Evolutionary conservation across 78 protist genomes (phyloP), one percentile per base, ranked within the genome.

Genomic region (Speleostelium caveatum): DNA sequence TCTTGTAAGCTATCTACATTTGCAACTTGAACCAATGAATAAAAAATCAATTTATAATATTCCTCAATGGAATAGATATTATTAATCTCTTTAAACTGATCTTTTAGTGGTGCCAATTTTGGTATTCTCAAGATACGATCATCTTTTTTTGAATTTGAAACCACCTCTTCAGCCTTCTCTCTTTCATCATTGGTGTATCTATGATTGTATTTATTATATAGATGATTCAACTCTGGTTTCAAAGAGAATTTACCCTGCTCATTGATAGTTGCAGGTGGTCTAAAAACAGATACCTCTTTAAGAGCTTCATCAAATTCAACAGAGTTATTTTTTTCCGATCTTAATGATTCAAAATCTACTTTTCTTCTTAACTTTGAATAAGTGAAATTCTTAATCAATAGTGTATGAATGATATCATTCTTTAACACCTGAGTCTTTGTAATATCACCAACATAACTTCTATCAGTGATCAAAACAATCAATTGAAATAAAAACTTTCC

Each of bases 161-260:
- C 36, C 21, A 30, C 10, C 12, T 75, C 85, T 36, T 75, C 71
- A 7, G 69, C 69, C 39, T 60, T 56, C 55, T 75, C 85, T 7
- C 69, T 61, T 3, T 75, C 19, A 32, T 60, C 58, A 7, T 26
- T 56, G 10, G 69, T 30, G 69, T 59, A 75, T 6, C 85, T 32
- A 60, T 24, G 39, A 26, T 75, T 59, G 85, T 75, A 75, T 22
- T 75, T 75, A 56, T 75, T 75, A 69, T 61, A 75, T 14, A 5
- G 4, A 1, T 3, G 3, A 16, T 36, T 21, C 17, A 22, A 75
- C 69, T 75, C 55, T 56, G 45, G 85, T 4, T 60, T 56, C 58
- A 75, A 26, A 3, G 66, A 1, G 55, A 39, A 75, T 38, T 60
- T 75, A 2, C 85, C 85, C 19, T 28, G 69, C 8, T 75, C 85